These are phyloP conservation scores for Penicillium polonicum DNA, from an alignment of 2,329 filamentous ascomycete genomes.

Conservation along the genomic window DNA sequence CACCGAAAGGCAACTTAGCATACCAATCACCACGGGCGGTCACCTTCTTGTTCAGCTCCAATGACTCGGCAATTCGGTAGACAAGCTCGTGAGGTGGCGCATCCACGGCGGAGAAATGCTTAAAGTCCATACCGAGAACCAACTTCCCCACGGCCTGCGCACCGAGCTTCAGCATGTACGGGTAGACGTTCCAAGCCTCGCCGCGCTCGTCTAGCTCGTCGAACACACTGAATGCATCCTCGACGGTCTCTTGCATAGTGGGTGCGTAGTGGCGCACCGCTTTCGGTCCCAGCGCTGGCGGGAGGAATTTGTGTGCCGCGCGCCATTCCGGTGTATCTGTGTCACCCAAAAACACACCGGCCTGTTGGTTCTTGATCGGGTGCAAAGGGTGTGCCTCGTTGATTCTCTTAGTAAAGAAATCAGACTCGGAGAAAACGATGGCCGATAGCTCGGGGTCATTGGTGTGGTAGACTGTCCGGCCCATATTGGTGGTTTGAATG, in stretches of 20 bases:
- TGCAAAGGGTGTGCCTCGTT: slow-evolving; percentile 33
- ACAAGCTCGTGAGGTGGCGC: slow-evolving; percentile 55
- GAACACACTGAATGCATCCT: slow-evolving; percentile 51
- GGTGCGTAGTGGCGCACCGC: slow-evolving; percentile 50
- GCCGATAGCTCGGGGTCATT: slow-evolving; percentile 51
- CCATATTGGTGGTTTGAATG: slow-evolving; percentile 55
- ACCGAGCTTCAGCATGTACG: slow-evolving; percentile 52
- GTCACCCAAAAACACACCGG: slow-evolving; percentile 36
- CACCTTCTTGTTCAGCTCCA: slow-evolving; percentile 61
- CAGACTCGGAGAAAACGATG: slow-evolving; percentile 51
- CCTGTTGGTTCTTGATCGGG: slow-evolving; percentile 28
- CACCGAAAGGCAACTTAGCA: slow-evolving; percentile 56
- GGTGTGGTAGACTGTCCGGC: slow-evolving; percentile 51
- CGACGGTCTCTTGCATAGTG: slow-evolving; percentile 57
- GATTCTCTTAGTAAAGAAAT: slow-evolving; percentile 57
- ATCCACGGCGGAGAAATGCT: slow-evolving; percentile 47
- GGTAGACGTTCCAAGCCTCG: slow-evolving; percentile 50
- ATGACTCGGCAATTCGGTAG: slow-evolving; percentile 48
- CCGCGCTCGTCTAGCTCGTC: slow-evolving; percentile 50
- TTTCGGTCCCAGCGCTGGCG: slow-evolving; percentile 19
- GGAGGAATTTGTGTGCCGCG: slow-evolving; percentile 57
- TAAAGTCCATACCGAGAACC: slow-evolving; percentile 46
- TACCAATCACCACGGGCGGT: slow-evolving; percentile 58
- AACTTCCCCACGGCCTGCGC: slow-evolving; percentile 48
- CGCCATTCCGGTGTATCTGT: slow-evolving; percentile 36